Conservation (phyloP, 139 green algal species). For the Chlamydomonas sp. region DNA sequence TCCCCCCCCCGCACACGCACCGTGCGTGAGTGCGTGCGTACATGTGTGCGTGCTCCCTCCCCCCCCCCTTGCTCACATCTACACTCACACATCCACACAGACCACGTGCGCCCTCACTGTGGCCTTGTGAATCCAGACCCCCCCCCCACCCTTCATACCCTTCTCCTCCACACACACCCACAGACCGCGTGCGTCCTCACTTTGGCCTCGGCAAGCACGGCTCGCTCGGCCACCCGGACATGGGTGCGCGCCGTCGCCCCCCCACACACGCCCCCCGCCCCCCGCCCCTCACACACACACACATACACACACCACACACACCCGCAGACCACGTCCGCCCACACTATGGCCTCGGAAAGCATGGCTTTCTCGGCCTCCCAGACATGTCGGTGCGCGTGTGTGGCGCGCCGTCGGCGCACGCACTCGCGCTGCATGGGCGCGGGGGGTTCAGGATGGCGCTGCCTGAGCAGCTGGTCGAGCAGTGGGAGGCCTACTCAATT, state of each 20-base stretch:
- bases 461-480: neutral
- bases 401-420: neutral
- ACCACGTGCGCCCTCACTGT: too few relatives aligned
- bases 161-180: neutral
- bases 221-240: neutral
- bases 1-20: too few relatives aligned
- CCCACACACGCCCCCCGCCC: neutral
- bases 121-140: too few relatives aligned
- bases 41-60: too few relatives aligned
- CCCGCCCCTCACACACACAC: neutral
- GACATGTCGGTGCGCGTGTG: neutral
- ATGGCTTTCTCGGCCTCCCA: conserved; percentile 6
- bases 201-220: too few relatives aligned
- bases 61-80: too few relatives aligned
- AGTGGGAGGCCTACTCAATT: conserved; percentile 2
- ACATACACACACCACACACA: neutral
- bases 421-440: conserved; percentile 5
- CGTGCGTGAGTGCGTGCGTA: too few relatives aligned
- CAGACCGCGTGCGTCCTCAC: too few relatives aligned
- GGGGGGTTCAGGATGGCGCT: conserved; percentile 8
- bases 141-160: neutral
- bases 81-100: too few relatives aligned
- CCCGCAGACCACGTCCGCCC: neutral
- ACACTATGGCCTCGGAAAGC: conserved; percentile 15
- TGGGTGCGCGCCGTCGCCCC: neutral